Percentiles rank a stretch among this genome's conserved stretches.
Conservation (phyloP, 257 asterid species). For the Ballota nigra region DNA sequence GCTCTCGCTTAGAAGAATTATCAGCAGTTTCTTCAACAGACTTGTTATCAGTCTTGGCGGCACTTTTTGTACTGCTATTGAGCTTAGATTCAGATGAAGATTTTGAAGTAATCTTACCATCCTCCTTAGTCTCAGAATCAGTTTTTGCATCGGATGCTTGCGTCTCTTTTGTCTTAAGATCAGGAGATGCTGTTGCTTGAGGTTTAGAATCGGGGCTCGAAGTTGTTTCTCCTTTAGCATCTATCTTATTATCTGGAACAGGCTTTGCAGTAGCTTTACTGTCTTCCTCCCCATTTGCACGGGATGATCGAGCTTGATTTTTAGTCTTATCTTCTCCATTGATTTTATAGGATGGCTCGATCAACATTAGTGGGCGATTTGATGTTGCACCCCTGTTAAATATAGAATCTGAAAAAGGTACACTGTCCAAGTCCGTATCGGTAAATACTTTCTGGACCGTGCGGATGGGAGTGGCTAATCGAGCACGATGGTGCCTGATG, state of each 20-base stretch:
- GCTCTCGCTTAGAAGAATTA: conserved; percentile 32
- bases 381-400: conserved; percentile 50
- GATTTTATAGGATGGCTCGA: conserved; percentile 78
- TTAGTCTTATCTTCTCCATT: conserved; percentile 77
- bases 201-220: conserved; percentile 43
- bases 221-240: conserved; percentile 43
- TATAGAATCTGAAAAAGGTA: conserved; percentile 68
- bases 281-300: conserved; percentile 55
- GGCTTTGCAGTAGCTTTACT: conserved; percentile 47
- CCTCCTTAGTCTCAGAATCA: conserved; percentile 52
- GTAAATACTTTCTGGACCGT: conserved; percentile 78
- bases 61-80: conserved; percentile 38
- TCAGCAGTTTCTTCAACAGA: conserved; percentile 38
- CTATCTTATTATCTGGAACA: conserved; percentile 43
- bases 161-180: conserved; percentile 38
- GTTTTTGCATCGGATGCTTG: conserved; percentile 37
- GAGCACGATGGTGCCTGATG: conserved; percentile 88
- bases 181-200: conserved; percentile 32
- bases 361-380: conserved; percentile 59
- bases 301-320: conserved; percentile 48
- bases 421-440: conserved; percentile 78
- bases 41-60: conserved; percentile 35
- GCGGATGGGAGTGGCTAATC: conserved; percentile 98
- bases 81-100: conserved; percentile 41
- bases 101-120: conserved; percentile 32